A percentile compares a stretch with the other conserved stretches of the same genome.
phyloP scores from a whole-genome alignment of 208 protist genomes.

The Tritrichomonas foetus region DNA sequence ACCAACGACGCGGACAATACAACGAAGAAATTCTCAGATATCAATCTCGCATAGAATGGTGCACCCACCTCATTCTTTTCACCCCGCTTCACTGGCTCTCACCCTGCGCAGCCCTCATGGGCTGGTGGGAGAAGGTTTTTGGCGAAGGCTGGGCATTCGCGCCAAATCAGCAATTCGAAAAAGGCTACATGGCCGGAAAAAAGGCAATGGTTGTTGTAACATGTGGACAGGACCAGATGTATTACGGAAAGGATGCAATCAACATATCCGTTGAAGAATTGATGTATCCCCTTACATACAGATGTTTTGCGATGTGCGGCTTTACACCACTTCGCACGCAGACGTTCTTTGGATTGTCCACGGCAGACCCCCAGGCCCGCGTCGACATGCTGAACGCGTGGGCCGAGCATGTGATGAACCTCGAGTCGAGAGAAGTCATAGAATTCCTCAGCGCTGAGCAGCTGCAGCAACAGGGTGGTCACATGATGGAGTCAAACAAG shows the following conservation, averaged over 20 bases:
- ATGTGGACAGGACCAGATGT: background rate
- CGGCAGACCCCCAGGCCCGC: background rate
- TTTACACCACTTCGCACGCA: slow-evolving; percentile 21
- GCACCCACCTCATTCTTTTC: slow-evolving; percentile 31
- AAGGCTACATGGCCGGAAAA: slow-evolving; percentile 1
- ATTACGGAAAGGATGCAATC: slow-evolving; percentile 14
- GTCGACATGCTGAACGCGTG: slow-evolving; percentile 23
- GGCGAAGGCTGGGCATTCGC: slow-evolving; percentile 33
- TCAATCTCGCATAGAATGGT: background rate
- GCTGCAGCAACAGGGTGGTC: background rate
- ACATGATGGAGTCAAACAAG: background rate
- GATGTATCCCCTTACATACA: slow-evolving; percentile 15
- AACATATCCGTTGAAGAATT: slow-evolving; percentile 19
- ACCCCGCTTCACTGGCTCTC: slow-evolving; percentile 28
- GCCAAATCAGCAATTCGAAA: background rate
- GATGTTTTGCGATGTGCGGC: slow-evolving; percentile 25
- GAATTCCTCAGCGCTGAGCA: background rate
- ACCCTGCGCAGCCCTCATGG: background rate
- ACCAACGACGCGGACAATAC: background rate
- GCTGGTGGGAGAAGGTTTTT: slow-evolving; percentile 38
- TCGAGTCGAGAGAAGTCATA: background rate
- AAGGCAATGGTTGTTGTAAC: slow-evolving; percentile 24
- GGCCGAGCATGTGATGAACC: background rate
- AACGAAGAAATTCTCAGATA: slow-evolving; percentile 32
- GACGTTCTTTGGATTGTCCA: slow-evolving; percentile 12